Percentiles rank a stretch among this genome's conserved stretches.
phyloP scores from a whole-genome alignment of 148 eudicot genomes.

The Rhododendron henanense region DNA sequence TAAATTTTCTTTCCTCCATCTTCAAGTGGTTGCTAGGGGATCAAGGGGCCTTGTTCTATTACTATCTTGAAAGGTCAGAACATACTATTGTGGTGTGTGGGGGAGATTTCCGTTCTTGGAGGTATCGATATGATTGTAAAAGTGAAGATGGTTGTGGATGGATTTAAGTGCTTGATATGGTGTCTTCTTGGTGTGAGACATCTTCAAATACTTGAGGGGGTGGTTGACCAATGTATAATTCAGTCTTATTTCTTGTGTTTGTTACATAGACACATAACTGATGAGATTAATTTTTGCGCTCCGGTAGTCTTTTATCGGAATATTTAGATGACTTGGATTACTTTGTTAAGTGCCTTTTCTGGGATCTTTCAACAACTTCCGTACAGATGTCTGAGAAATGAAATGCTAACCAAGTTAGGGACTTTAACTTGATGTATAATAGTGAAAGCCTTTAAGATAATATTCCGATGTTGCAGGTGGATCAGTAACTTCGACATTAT shows the following conservation, averaged over 20 bases:
- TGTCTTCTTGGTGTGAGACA: background rate
- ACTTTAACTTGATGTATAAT: background rate
- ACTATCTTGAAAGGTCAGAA: background rate
- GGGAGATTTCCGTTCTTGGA: background rate
- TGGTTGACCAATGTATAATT: background rate
- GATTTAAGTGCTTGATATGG: background rate
- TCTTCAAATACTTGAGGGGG: background rate
- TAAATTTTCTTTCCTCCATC: background rate
- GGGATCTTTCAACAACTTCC: background rate
- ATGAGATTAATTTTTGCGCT: background rate
- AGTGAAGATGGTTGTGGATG: background rate
- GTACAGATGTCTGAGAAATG: background rate
- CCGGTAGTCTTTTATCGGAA: background rate
- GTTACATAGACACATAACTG: background rate
- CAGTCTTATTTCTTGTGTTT: background rate
- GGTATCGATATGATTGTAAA: background rate
- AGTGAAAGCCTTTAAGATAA: conserved; percentile 7
- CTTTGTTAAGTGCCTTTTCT: background rate
- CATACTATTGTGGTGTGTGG: background rate
- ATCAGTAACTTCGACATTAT: conserved; percentile 36
- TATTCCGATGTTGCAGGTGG: conserved; percentile 52
- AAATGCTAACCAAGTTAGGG: background rate
- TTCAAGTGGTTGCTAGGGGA: background rate
- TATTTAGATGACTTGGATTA: background rate
- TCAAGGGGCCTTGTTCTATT: background rate